A percentile compares a stretch with the other conserved stretches of the same genome.
phyloP scores from a whole-genome alignment of 306 rosid species.

The Fagus crenata region DNA sequence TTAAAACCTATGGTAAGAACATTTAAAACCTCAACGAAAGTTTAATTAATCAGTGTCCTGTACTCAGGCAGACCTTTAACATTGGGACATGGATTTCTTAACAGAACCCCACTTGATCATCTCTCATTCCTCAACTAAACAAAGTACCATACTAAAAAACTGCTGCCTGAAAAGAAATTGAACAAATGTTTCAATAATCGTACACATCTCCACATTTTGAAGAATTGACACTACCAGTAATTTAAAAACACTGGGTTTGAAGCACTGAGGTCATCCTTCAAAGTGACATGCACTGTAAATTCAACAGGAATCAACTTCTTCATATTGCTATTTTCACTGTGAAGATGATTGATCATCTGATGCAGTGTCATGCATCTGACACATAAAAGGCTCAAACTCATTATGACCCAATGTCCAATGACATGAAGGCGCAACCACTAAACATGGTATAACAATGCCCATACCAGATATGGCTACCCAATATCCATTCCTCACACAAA shows the following conservation, averaged over 20 bases:
- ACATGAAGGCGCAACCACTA: not conserved
- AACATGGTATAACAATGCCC: not conserved
- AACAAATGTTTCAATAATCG: not conserved
- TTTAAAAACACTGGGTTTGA: not conserved
- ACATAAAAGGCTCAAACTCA: not conserved
- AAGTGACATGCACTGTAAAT: not conserved
- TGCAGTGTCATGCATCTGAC: no score
- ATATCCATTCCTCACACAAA: not conserved
- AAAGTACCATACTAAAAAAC: not conserved
- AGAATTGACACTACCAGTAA: not conserved
- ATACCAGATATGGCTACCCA: not conserved
- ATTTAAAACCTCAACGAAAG: no score
- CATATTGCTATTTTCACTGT: not conserved
- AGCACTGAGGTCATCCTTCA: not conserved
- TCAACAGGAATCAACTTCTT: not conserved
- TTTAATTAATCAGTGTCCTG: no score
- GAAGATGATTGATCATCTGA: not conserved
- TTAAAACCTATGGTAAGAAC: no score
- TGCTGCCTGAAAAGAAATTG: not conserved
- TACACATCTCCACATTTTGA: not conserved
- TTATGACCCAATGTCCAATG: not conserved
- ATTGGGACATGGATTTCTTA: no score
- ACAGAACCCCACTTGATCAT: no score
- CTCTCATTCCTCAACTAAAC: no score
- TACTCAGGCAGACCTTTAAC: no score